phyloP scores from a whole-genome alignment of 1,139 yeast species.

The Suhomyces coccinellae region DNA sequence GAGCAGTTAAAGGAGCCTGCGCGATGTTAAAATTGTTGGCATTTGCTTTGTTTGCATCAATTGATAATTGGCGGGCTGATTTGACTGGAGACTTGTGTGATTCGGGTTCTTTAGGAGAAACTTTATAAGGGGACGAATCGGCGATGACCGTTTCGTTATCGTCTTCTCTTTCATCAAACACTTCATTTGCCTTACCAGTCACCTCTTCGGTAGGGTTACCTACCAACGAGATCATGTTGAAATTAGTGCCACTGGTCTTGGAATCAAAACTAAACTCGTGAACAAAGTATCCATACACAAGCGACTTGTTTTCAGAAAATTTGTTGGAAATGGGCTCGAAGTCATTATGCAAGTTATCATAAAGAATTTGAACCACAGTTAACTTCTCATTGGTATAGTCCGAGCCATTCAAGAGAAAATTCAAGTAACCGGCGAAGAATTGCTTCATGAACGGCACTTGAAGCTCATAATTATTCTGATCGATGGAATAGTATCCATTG shows the following conservation, averaged over 20 bases:
- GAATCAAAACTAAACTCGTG: constrained; percentile 26
- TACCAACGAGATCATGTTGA: constrained; percentile 14
- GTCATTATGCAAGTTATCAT: constrained; percentile 16
- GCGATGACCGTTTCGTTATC: constrained; percentile 47
- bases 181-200: background rate
- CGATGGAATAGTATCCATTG: constrained; percentile 33
- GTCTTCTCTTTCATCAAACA: constrained; percentile 24
- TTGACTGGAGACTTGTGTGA: constrained; percentile 14
- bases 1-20: constrained; percentile 41
- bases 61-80: constrained; percentile 14
- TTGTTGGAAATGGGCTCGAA: constrained; percentile 5
- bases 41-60: constrained; percentile 23
- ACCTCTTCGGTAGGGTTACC: constrained; percentile 7
- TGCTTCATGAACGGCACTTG: constrained; percentile 41
- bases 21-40: constrained; percentile 9
- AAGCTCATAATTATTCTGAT: constrained; percentile 25
- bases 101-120: constrained; percentile 18
- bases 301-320: constrained; percentile 19
- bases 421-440: constrained; percentile 44
- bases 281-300: constrained; percentile 29
- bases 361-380: constrained; percentile 34
- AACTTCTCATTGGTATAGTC: constrained; percentile 26
- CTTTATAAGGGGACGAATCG: constrained; percentile 38
- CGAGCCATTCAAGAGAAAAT: constrained; percentile 36
- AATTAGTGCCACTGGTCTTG: constrained; percentile 13